These are phyloP conservation scores for Fusarium nisikadoi DNA, from an alignment of 2,329 filamentous ascomycete species.

Conservation along the genomic window DNA sequence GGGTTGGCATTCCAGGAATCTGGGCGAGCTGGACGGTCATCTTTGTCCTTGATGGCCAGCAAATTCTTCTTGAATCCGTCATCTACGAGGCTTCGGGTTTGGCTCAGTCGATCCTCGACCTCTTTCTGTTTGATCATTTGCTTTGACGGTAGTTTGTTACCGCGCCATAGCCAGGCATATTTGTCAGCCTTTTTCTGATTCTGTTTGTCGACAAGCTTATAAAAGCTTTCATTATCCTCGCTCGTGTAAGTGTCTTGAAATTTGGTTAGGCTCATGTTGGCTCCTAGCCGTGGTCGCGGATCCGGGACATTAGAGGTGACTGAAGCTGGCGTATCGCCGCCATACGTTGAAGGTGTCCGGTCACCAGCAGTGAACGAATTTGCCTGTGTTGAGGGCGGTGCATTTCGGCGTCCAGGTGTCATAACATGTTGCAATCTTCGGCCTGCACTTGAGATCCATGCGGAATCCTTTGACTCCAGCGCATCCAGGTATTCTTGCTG, in stretches of 20 bases:
- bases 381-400: constrained; percentile 33
- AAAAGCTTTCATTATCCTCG: constrained; percentile 98
- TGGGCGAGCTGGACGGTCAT: constrained; percentile 78
- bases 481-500: constrained; percentile 95
- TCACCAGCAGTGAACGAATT: constrained; percentile 47
- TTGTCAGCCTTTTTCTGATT: constrained; percentile 87
- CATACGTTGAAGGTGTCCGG: constrained; percentile 73
- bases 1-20: constrained; percentile 80
- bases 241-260: constrained; percentile 96
- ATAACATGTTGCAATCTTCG: constrained; percentile 79
- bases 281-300: constrained; percentile 68
- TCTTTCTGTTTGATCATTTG: constrained; percentile 77
- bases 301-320: constrained; percentile 54
- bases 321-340: constrained; percentile 78
- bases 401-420: constrained; percentile 72
- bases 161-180: constrained; percentile 88
- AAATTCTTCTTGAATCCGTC: constrained; percentile 68
- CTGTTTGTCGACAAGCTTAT: constrained; percentile 88
- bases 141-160: constrained; percentile 87
- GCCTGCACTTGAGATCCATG: constrained; percentile 87
- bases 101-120: constrained; percentile 63
- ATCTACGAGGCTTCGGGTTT: constrained; percentile 60
- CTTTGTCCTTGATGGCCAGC: constrained; percentile 72
- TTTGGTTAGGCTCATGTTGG: constrained; percentile 80
- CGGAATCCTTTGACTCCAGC: constrained; percentile 82